Base-by-base conservation (phyloP, 2,329 filamentous ascomycete species). In the Lasiodiplodia hormozganensis region DNA sequence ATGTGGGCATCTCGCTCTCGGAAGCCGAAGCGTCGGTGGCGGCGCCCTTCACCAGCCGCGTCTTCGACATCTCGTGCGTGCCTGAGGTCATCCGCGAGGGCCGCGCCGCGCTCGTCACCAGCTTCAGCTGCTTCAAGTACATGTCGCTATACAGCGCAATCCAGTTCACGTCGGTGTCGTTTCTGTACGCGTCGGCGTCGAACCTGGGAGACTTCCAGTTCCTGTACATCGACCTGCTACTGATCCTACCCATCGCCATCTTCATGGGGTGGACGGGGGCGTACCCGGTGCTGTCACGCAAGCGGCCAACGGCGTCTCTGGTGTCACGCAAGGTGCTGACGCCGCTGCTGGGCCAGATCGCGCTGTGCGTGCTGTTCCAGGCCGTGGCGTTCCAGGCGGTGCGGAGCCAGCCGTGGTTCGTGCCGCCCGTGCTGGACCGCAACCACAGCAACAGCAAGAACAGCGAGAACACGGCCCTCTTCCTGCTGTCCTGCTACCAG, bases 81-180 rank as follows among this genome's bases (percentile, higher is more conserved):
- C 91, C 95, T 8, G 90, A 95, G 75, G 90, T 99, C 71, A 98
- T 99, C 71, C 80, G 94, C 72, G 96, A 99, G 83, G 96, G 96
- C 23, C 90, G 96, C 71, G 95, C 95, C 23, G 93, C 96, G 40
- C 86, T 99, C 40, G 94, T 98, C n/a, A 99, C 96, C 14, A 97
- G 94, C 80, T 99, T 99, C 83, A 96, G 93, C 82, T 99, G 96
- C 83, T 99, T 99, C 87, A 99, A 98, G 83, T 99, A 97, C 82
- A 99, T 99, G 96, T 96, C 92, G 74, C 82, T 99, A 72, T 99
- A 99, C 83, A 98, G 94, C 2, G 95, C 96, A n/a, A 99, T 99
- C 72, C 96, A 99, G 79, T 99, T 99, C 83, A 97, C 93, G 8
- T 93, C 93, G 0, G 96, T 99, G 76, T 97, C 92, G 85, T 97